Conservation (phyloP, 352 stramenopile species). For the Pythium biforme region DNA sequence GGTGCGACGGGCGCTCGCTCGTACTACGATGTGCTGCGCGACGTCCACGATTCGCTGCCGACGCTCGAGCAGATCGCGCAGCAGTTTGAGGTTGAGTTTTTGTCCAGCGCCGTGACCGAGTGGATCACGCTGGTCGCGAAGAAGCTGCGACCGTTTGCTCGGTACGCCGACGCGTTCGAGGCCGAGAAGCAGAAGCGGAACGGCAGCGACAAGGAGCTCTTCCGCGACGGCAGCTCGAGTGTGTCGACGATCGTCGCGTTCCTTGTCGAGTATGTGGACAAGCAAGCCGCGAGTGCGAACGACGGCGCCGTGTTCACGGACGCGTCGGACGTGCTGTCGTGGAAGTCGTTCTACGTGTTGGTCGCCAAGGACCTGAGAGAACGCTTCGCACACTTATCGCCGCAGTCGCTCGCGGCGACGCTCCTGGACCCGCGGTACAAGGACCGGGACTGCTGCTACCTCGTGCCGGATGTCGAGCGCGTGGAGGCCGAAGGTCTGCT, state of each 20-base stretch:
- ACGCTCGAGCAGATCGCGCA: conserved; percentile 57
- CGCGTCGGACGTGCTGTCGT: conserved; percentile 37
- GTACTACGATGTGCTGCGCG: conserved; percentile 66
- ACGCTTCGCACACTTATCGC: conserved; percentile 48
- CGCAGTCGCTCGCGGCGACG: conserved; percentile 67
- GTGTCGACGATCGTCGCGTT: conserved; percentile 73
- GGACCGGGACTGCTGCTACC: conserved; percentile 76
- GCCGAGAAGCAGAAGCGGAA: conserved; percentile 71
- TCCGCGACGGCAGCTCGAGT: conserved; percentile 72
- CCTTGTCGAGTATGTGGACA: conserved; percentile 66
- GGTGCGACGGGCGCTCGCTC: conserved; percentile 23
- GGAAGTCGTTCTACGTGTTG: conserved; percentile 64
- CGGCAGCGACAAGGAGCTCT: conserved; percentile 74
- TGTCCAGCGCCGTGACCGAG: conserved; percentile 41
- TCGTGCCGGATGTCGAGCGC: conserved; percentile 51
- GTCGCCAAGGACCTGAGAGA: conserved; percentile 52
- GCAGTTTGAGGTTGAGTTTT: conserved; percentile 45
- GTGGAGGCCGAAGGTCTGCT: conserved; percentile 56
- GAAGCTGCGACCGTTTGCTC: conserved; percentile 71
- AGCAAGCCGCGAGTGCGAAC: conserved; percentile 36
- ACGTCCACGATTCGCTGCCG: conserved; percentile 43
- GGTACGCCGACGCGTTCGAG: conserved; percentile 71
- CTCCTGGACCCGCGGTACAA: conserved; percentile 83
- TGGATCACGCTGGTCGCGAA: conserved; percentile 61
- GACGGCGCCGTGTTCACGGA: conserved; percentile 21